Conservation (phyloP, 768 basidiomycete species). For the Lyophyllum decastes region DNA sequence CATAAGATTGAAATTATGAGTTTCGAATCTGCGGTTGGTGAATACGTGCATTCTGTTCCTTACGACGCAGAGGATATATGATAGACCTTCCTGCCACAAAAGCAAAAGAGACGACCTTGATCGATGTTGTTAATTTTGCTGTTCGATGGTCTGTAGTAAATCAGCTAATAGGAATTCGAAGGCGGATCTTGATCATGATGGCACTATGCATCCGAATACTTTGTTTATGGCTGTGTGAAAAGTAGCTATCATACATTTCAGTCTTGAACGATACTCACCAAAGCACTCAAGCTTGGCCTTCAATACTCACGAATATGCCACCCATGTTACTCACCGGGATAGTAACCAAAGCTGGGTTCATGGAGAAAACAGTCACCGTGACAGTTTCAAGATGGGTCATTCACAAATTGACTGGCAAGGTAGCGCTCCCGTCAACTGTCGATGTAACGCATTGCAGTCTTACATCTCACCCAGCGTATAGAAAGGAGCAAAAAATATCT, state of each 20-base stretch:
- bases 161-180: no score
- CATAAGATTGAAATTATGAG: no score
- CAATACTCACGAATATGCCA: conserved; percentile 51
- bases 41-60: no score
- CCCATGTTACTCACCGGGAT: conserved; percentile 75
- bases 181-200: no score
- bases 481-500: conserved; percentile 78
- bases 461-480: conserved; percentile 50
- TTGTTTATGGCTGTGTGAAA: not conserved
- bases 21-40: no score
- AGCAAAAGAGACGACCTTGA: no score
- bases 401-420: conserved; percentile 80
- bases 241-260: not conserved
- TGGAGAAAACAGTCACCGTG: conserved; percentile 86
- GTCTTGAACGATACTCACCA: not conserved
- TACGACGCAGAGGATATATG: no score
- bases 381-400: conserved; percentile 73
- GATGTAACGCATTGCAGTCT: not conserved
- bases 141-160: no score
- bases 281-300: not conserved
- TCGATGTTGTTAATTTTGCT: no score
- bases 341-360: conserved; percentile 80
- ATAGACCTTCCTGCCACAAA: no score
- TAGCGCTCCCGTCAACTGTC: conserved; percentile 16
- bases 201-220: no score